phyloP scores from a whole-genome alignment of 2,329 filamentous ascomycete genomes.

The Cryphonectria nitschkei region DNA sequence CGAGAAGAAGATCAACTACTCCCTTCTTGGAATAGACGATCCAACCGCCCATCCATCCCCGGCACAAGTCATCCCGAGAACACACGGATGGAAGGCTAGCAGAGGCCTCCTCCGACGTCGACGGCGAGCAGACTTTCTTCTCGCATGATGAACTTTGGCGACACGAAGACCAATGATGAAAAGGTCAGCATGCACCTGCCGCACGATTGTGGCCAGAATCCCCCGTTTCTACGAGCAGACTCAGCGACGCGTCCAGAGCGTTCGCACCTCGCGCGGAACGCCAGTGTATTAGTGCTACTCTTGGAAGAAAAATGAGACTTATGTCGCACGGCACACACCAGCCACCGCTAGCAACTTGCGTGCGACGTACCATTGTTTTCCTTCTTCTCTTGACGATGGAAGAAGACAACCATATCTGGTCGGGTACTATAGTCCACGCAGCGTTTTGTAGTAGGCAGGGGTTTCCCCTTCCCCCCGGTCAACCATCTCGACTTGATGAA shows the following conservation, averaged over 20 bases:
- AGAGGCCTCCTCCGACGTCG: background rate
- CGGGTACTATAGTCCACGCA: background rate
- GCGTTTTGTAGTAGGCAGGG: background rate
- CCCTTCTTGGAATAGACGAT: background rate
- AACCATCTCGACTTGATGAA: background rate
- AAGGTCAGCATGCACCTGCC: background rate
- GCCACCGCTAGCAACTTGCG: conserved; percentile 1
- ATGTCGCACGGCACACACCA: conserved; percentile 5
- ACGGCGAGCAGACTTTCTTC: background rate
- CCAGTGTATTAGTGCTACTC: background rate
- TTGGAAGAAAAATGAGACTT: background rate
- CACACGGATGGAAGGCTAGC: background rate
- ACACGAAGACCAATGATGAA: background rate
- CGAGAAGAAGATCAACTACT: background rate
- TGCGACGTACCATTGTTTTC: background rate
- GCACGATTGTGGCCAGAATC: background rate
- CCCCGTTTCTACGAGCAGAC: background rate
- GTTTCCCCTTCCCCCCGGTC: background rate
- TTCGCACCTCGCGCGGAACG: background rate
- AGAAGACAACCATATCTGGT: background rate
- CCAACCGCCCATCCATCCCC: background rate
- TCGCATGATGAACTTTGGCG: background rate
- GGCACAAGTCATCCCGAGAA: background rate
- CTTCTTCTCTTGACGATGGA: background rate
- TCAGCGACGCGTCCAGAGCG: background rate